A percentile compares a stretch with the other conserved stretches of the same genome.
These are phyloP conservation scores for Annulohypoxylon nitens DNA, from an alignment of 495 filamentous ascomycete species.

Conservation along the genomic window DNA sequence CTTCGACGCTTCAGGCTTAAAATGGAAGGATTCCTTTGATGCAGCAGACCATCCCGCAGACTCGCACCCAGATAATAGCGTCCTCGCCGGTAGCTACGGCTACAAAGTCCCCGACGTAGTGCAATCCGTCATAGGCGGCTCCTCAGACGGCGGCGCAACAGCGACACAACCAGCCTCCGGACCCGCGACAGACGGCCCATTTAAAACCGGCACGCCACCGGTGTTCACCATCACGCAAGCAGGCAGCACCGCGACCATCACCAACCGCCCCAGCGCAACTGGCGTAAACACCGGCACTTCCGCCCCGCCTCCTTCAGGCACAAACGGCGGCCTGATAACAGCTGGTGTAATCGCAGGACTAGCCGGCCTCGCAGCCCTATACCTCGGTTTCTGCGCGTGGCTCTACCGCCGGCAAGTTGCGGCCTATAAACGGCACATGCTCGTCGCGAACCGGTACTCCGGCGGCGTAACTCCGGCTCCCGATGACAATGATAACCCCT, in stretches of 20 bases:
- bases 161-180: constrained; percentile 72
- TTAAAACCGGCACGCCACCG: constrained; percentile 74
- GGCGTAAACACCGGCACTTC: constrained; percentile 24
- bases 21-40: constrained; percentile 72
- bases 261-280: constrained; percentile 42
- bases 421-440: constrained; percentile 73
- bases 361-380: constrained; percentile 67
- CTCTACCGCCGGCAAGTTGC: constrained; percentile 73
- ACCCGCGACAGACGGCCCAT: constrained; percentile 72
- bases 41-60: constrained; percentile 61
- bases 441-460: constrained; percentile 63
- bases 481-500: background rate
- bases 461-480: constrained; percentile 17
- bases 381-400: constrained; percentile 80
- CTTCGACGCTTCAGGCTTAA: constrained; percentile 71
- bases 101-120: constrained; percentile 74
- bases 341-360: constrained; percentile 73
- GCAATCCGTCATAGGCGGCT: constrained; percentile 73
- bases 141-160: constrained; percentile 71
- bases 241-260: constrained; percentile 69
- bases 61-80: constrained; percentile 57
- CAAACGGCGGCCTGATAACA: constrained; percentile 72
- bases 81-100: constrained; percentile 69
- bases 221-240: constrained; percentile 74
- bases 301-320: constrained; percentile 33